Evolutionary conservation across 768 basidiomycete genomes (phyloP), one percentile per base, ranked within the genome.

Genomic region (Termitomyces sp.): DNA sequence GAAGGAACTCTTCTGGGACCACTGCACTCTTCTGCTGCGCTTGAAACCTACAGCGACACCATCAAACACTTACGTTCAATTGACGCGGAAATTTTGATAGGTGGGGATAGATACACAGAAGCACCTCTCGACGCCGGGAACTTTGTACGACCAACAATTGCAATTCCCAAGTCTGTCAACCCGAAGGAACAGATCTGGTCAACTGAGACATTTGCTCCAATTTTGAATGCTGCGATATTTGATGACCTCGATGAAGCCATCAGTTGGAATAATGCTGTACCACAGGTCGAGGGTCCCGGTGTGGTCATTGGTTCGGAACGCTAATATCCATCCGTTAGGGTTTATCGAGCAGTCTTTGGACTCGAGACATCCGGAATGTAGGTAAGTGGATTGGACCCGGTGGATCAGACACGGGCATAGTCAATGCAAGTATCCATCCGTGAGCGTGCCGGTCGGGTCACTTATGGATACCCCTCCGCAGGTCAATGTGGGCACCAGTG

Each of bases 301-400:
- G 57, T 62, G 53, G 57, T 36, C 53, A 56, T 26, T 59, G 65
- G 53, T 50, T 54, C 35, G 54, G 45, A 46, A 38, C 62, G 45
- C 57, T 55, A 58, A 59, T 58, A 56, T 40, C 42, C 54, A 30
- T 49, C 68, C 68, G 36, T 45, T 65, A 87, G 80, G 94, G 94
- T n/a, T 73, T 96, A 58, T 93, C 91, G 45, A 92, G 91, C 66
- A 90, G 90, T 59, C 76, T 97, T 1, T 98, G 95, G 90, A 95
- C 95, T 52, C 83, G 84, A 42, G 88, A 92, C 65, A 66, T 98
- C 50, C 78, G 88, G 59, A 86, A 88, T 64, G 75, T 97, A 54
- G 93, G 95, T 53, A 90, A 85, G 73, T 97, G 94, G 92, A 87
- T 96, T 62, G 93, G 94, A 13, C 89, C 94, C 42, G 78, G 80